Evolutionary conservation across 2,329 filamentous ascomycete genomes (phyloP).

Genomic region (Aspergillus novofumigatus): DNA sequence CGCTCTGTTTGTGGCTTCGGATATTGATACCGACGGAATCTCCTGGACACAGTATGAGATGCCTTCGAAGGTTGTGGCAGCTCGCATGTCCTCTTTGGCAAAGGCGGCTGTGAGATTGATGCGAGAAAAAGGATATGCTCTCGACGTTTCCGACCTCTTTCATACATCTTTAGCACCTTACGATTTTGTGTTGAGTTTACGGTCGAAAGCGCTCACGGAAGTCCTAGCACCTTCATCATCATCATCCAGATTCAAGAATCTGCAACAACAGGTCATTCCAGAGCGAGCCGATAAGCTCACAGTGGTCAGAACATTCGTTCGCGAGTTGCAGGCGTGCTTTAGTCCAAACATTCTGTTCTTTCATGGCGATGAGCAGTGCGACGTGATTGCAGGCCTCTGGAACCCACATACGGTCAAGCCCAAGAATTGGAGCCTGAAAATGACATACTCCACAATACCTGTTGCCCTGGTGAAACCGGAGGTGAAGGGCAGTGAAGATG

Average conservation of each 20-base stretch:
- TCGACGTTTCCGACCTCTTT: slow-evolving; percentile 64
- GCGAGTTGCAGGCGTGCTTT: slow-evolving; percentile 65
- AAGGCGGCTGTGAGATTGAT: slow-evolving; percentile 67
- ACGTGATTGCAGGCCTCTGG: slow-evolving; percentile 62
- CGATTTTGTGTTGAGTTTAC: slow-evolving; percentile 77
- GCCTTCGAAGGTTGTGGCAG: slow-evolving; percentile 77
- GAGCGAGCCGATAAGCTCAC: slow-evolving; percentile 51
- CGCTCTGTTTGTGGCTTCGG: slow-evolving; percentile 75
- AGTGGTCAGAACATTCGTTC: slow-evolving; percentile 60
- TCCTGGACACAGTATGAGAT: slow-evolving; percentile 69
- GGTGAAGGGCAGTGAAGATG: slow-evolving; percentile 14
- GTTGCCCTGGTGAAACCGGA: slow-evolving; percentile 7
- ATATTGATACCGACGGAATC: slow-evolving; percentile 70
- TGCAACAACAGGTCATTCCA: slow-evolving; percentile 51
- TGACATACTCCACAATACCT: slow-evolving; percentile 34
- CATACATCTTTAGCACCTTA: slow-evolving; percentile 70
- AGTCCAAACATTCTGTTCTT: slow-evolving; percentile 74
- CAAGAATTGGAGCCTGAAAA: slow-evolving; percentile 34
- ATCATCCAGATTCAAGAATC: slow-evolving; percentile 68
- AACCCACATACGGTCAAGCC: slow-evolving; percentile 47
- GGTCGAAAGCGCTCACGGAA: slow-evolving; percentile 47
- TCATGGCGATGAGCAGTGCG: slow-evolving; percentile 57
- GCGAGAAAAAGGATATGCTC: slow-evolving; percentile 47
- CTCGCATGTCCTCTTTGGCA: slow-evolving; percentile 76
- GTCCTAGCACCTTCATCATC: slow-evolving; percentile 27